Evolutionary conservation across 140 eudicot species (phyloP).

Genomic region (Ambrosia hybrid): DNA sequence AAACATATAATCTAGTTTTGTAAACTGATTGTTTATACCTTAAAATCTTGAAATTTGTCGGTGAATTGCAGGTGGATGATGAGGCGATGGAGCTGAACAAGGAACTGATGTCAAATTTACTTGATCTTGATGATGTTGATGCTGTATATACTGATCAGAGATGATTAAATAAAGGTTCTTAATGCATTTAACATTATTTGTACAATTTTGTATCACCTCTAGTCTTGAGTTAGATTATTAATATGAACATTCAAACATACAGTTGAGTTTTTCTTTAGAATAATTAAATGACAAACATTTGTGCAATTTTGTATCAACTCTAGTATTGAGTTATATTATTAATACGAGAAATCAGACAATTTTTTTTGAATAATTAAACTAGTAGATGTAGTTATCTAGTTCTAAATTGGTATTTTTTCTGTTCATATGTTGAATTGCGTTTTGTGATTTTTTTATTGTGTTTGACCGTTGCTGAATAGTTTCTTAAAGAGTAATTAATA

Average conservation of each 20-base stretch:
- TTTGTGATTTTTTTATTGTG: background rate
- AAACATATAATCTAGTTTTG: background rate
- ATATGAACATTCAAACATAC: slow-evolving; percentile 1
- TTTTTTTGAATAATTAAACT: too few species aligned
- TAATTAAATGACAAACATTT: background rate
- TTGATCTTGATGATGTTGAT: slow-evolving; percentile 96
- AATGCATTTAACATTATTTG: slow-evolving; percentile 14
- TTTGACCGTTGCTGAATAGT: background rate
- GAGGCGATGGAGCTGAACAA: slow-evolving; percentile 94
- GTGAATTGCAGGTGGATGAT: slow-evolving; percentile 78
- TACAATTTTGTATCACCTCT: slow-evolving; percentile 23
- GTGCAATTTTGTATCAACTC: too few species aligned
- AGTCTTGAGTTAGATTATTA: background rate
- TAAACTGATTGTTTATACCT: background rate
- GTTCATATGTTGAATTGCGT: background rate
- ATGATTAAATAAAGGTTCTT: slow-evolving; percentile 24
- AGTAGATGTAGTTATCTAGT: slow-evolving; percentile 4
- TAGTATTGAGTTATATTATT: too few species aligned
- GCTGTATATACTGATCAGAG: slow-evolving; percentile 97
- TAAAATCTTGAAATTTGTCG: background rate
- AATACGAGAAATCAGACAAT: too few species aligned
- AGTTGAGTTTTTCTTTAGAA: slow-evolving; percentile 1
- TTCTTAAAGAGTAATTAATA: background rate
- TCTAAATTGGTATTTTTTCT: background rate
- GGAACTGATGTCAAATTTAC: slow-evolving; percentile 75